phyloP scores from a whole-genome alignment of 1,284 basidiomycete species.

The Papiliotrema terrestris region DNA sequence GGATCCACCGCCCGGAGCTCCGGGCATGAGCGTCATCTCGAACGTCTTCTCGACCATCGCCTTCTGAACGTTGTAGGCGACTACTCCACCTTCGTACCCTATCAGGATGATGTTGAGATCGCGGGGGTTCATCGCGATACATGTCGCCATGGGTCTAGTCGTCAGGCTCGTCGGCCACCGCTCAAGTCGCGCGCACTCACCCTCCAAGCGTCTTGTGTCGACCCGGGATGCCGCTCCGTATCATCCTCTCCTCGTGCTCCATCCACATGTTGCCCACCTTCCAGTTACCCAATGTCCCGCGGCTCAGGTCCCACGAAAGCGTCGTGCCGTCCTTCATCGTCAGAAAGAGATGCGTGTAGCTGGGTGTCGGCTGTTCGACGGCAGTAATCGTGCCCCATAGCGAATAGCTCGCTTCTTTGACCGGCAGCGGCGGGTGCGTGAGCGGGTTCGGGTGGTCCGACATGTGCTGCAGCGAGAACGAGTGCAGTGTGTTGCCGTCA shows the following conservation, averaged over 20 bases:
- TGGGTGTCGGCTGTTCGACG: constrained; percentile 38
- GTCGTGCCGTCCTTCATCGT: constrained; percentile 47
- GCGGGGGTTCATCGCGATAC: constrained; percentile 69
- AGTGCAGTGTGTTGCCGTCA: constrained; percentile 36
- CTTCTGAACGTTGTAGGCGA: constrained; percentile 68
- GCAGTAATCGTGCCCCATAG: constrained; percentile 33
- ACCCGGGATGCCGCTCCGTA: constrained; percentile 58
- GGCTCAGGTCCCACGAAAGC: constrained; percentile 65
- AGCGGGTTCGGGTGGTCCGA: constrained; percentile 32
- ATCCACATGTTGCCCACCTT: constrained; percentile 70
- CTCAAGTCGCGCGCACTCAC: constrained; percentile 28
- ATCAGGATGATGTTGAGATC: constrained; percentile 76
- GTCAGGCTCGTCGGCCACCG: constrained; percentile 3
- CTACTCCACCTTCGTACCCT: constrained; percentile 75
- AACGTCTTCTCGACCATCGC: constrained; percentile 62
- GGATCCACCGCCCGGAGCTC: constrained; percentile 72
- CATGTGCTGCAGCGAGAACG: constrained; percentile 33
- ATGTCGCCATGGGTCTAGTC: constrained; percentile 56
- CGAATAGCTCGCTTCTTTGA: constrained; percentile 28
- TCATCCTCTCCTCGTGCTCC: constrained; percentile 65
- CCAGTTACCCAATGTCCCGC: constrained; percentile 61
- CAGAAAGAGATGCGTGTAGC: constrained; percentile 44
- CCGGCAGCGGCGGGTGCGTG: constrained; percentile 33
- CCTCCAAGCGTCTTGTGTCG: constrained; percentile 50
- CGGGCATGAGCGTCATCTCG: constrained; percentile 66